Conservation (phyloP, 192 early-diverging fungal species). For the Linnemannia hyalina region DNA sequence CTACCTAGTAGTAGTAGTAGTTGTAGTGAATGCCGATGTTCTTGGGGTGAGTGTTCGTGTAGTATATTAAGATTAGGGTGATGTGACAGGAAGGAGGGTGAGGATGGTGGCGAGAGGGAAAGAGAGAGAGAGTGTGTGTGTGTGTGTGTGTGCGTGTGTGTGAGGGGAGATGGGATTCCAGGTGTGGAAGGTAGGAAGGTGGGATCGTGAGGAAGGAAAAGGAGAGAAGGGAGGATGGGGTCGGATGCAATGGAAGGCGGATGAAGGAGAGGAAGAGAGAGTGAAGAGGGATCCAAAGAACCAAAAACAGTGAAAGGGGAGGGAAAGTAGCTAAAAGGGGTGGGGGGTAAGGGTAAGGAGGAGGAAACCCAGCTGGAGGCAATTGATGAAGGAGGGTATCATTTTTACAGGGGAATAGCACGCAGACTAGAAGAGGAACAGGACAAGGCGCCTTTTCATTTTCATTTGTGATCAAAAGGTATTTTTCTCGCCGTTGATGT, state of each 20-base stretch:
- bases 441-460: too few relatives aligned
- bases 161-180: background rate
- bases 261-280: background rate
- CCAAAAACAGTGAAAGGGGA: background rate
- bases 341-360: background rate
- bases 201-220: background rate
- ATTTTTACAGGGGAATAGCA: background rate
- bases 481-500: too few relatives aligned
- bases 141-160: too few relatives aligned
- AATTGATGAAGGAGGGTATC: background rate
- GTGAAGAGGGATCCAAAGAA: background rate
- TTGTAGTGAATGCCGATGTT: too few relatives aligned
- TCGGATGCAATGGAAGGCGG: background rate
- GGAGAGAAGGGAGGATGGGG: background rate
- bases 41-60: too few relatives aligned
- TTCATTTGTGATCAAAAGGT: too few relatives aligned
- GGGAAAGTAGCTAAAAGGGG: background rate
- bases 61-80: background rate
- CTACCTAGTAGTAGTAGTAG: too few relatives aligned
- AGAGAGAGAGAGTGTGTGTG: too few relatives aligned
- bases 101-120: too few relatives aligned
- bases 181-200: constrained; percentile 2
- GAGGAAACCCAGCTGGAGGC: background rate
- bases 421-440: background rate
- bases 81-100: background rate